A percentile compares a stretch with the other conserved stretches of the same genome.
Evolutionary conservation across 1,284 basidiomycete genomes (phyloP).

Genomic region (Violaceomyces palustris): DNA sequence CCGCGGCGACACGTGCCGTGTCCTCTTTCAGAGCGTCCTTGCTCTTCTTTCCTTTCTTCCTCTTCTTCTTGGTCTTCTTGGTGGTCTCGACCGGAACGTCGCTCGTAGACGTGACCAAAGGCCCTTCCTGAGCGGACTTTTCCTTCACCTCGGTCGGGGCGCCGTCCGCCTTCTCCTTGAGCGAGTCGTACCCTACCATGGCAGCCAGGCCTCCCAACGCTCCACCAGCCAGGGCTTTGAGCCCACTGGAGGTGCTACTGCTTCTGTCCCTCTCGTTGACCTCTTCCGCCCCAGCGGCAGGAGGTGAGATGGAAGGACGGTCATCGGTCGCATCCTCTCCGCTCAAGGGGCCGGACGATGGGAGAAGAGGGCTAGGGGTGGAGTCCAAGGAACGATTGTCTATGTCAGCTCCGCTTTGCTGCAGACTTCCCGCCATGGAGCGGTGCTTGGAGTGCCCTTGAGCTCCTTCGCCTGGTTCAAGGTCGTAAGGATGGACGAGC

Average conservation of each 20-base stretch:
- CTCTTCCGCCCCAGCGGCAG: constrained; percentile 20
- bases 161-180: constrained; percentile 19
- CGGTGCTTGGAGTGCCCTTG: constrained; percentile 16
- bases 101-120: not conserved
- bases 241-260: too few species aligned
- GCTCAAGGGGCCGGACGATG: constrained; percentile 29
- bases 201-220: constrained; percentile 27
- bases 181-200: constrained; percentile 28
- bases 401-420: too few species aligned
- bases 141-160: too few species aligned
- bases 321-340: constrained; percentile 24
- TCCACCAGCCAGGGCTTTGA: too few species aligned
- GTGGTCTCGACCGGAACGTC: not conserved
- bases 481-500: constrained; percentile 17
- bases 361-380: constrained; percentile 28
- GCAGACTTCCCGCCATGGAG: constrained; percentile 22
- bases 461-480: not conserved
- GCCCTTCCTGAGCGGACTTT: constrained; percentile 15
- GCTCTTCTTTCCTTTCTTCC: constrained; percentile 1
- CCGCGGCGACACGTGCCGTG: too few species aligned
- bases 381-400: too few species aligned
- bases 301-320: constrained; percentile 24
- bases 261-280: too few species aligned
- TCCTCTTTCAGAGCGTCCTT: too few species aligned
- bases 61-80: constrained; percentile 1